Base-by-base conservation (phyloP, 192 early-diverging fungal species). In the Umbelopsis isabellina region DNA sequence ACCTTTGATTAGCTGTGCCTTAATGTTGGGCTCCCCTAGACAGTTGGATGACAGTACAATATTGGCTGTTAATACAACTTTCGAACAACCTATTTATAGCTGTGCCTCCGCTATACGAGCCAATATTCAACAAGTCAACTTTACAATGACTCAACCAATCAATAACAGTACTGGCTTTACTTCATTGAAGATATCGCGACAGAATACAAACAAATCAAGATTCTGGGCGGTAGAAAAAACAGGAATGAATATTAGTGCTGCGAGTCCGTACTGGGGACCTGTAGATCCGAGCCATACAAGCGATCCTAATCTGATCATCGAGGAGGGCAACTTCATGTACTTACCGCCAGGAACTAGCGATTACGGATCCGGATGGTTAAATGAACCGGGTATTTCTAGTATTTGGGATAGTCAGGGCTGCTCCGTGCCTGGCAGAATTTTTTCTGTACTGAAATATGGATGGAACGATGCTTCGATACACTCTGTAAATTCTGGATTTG, bases 81-180 rank as follows among this genome's bases (percentile, higher is more conserved):
- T 61, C 1, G 55, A 61, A 30, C 55, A 61, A 16, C 30, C 55
- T 3, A 30, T 61, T 35, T 61, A 61, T 18, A 61, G 55, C 18
- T 61, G 55, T 16, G 55, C 55, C 13, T n/a, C 55, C 0, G 33
- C 55, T 2, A 30, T 61, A 10, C 55, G 25, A 61, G 55, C 55
- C 25, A 61, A 11, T 30, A 61, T 61, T 35, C 55, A 61, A 30
- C 30, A n/a, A 37, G 1, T 35, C 1, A 61, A 61, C 6, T 16
- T 61, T n/a, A 61, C 55, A 8, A 61, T 61, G 55, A 61, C 21
- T 7, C 55, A 61, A n/a, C 55, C 11, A 35, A 35, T 18, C 2
- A 35, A 11, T 30, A 12, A 33, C 3, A 35, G 1, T 5, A n/a
- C 27, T 27, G 12, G 23, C 1, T 35, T 35, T 35, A 8, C 55